A percentile compares a stretch with the other conserved stretches of the same genome.
Conservation (phyloP, 2,329 filamentous ascomycete genomes). For the Sclerotinia nivalis region DNA sequence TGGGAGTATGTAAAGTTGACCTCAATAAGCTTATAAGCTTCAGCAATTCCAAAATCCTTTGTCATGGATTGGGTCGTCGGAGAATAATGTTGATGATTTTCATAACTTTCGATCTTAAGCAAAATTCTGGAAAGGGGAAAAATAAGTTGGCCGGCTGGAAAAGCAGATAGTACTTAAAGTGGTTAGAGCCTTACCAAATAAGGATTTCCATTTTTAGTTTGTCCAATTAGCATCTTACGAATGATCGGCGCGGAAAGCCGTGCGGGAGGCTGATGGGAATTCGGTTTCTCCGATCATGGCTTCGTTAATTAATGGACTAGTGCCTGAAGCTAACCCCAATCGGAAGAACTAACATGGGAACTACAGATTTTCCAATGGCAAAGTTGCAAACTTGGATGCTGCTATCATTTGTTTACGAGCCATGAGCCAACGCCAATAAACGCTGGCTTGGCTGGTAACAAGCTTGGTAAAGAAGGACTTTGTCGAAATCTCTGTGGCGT, state of each 20-base stretch:
- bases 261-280: background rate
- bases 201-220: background rate
- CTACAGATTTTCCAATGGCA: no score
- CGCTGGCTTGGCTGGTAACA: no score
- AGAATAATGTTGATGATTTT: constrained; percentile 1
- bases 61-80: background rate
- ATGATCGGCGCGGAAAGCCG: background rate
- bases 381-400: no score
- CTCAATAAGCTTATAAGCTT: no score
- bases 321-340: no score
- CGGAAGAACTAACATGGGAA: no score
- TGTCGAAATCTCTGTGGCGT: background rate
- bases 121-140: background rate
- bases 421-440: no score
- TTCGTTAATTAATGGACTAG: no score
- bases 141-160: background rate
- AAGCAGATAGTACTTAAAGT: background rate
- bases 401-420: no score
- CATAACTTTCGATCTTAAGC: background rate
- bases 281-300: background rate
- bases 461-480: no score
- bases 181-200: background rate
- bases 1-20: no score
- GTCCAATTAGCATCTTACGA: background rate
- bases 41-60: background rate